A percentile compares a stretch with the other conserved stretches of the same genome.
Evolutionary conservation across 805 yeast genomes (phyloP).

Genomic region (Nakazawaea siamensis): DNA sequence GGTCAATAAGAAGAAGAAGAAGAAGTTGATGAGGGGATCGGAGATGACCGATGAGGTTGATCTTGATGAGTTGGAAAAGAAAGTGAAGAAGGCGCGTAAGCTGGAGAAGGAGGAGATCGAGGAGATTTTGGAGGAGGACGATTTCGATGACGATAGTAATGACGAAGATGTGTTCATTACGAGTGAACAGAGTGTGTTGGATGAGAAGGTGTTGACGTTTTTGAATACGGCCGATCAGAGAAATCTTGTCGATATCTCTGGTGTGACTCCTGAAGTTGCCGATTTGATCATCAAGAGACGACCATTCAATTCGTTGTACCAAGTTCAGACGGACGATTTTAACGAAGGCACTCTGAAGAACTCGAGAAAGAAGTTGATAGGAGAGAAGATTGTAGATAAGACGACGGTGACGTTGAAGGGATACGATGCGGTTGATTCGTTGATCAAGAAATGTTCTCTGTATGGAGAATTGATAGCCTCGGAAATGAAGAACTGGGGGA

Average conservation of each 20-base stretch:
- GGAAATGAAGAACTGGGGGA: slow-evolving; percentile 85
- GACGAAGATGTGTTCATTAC: slow-evolving; percentile 17
- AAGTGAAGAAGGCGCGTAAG: slow-evolving; percentile 1
- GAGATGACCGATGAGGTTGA: slow-evolving; percentile 13
- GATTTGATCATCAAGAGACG: slow-evolving; percentile 53
- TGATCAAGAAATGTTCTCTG: slow-evolving; percentile 73
- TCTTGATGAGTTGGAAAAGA: slow-evolving; percentile 15
- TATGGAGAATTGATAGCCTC: slow-evolving; percentile 63
- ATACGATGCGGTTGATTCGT: slow-evolving; percentile 89
- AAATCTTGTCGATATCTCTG: slow-evolving; percentile 76
- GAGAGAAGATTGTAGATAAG: slow-evolving; percentile 67
- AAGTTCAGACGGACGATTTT: slow-evolving; percentile 52
- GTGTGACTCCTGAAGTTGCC: slow-evolving; percentile 60
- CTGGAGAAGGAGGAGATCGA: slow-evolving; percentile 34
- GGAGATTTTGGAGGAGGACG: slow-evolving; percentile 33
- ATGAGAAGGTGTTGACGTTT: slow-evolving; percentile 62
- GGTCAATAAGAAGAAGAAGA: slow-evolving; percentile 19
- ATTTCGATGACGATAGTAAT: slow-evolving; percentile 41
- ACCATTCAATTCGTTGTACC: slow-evolving; percentile 57
- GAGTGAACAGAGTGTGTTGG: slow-evolving; percentile 30
- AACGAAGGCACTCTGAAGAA: slow-evolving; percentile 18
- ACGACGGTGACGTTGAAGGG: slow-evolving; percentile 70
- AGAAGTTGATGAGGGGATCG: slow-evolving; percentile 30
- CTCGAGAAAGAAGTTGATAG: slow-evolving; percentile 44
- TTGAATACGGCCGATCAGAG: slow-evolving; percentile 68